These are phyloP conservation scores for Ceratocystis destructans DNA, from an alignment of 2,329 filamentous ascomycete genomes.

Conservation along the genomic window DNA sequence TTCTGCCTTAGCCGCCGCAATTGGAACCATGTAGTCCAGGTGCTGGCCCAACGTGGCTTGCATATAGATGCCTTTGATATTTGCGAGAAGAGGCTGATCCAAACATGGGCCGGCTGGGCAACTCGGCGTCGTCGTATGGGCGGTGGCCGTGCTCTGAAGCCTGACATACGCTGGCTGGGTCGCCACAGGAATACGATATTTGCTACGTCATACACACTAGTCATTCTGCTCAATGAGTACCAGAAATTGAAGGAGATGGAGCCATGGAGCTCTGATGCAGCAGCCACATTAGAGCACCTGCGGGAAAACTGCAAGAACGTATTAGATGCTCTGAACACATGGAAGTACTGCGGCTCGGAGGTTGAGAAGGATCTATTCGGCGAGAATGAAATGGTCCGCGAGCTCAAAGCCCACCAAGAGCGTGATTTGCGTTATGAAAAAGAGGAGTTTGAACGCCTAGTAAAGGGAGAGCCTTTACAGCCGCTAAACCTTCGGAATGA, in stretches of 20 bases:
- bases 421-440: slow-evolving; percentile 10
- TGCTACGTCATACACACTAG: slow-evolving; percentile 34
- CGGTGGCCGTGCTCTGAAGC: slow-evolving; percentile 20
- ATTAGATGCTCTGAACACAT: slow-evolving; percentile 24
- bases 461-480: background rate
- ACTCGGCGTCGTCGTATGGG: slow-evolving; percentile 24
- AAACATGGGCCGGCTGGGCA: slow-evolving; percentile 64
- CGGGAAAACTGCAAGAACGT: slow-evolving; percentile 27
- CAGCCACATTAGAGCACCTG: slow-evolving; percentile 22
- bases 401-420: slow-evolving; percentile 3
- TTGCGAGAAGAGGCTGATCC: slow-evolving; percentile 68
- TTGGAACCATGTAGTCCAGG: slow-evolving; percentile 66
- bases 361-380: slow-evolving; percentile 19
- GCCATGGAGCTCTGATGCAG: slow-evolving; percentile 36
- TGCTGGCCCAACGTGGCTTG: slow-evolving; percentile 46
- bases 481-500: background rate
- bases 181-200: slow-evolving; percentile 27
- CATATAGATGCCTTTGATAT: slow-evolving; percentile 54
- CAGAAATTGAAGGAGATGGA: slow-evolving; percentile 35
- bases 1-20: slow-evolving; percentile 63
- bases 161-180: slow-evolving; percentile 23
- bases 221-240: slow-evolving; percentile 37
- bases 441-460: slow-evolving; percentile 6
- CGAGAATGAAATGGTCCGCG: slow-evolving; percentile 16
- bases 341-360: slow-evolving; percentile 11